These are phyloP conservation scores for Sordariomycetes sp. DNA, from an alignment of 2,329 filamentous ascomycete genomes.

Conservation along the genomic window DNA sequence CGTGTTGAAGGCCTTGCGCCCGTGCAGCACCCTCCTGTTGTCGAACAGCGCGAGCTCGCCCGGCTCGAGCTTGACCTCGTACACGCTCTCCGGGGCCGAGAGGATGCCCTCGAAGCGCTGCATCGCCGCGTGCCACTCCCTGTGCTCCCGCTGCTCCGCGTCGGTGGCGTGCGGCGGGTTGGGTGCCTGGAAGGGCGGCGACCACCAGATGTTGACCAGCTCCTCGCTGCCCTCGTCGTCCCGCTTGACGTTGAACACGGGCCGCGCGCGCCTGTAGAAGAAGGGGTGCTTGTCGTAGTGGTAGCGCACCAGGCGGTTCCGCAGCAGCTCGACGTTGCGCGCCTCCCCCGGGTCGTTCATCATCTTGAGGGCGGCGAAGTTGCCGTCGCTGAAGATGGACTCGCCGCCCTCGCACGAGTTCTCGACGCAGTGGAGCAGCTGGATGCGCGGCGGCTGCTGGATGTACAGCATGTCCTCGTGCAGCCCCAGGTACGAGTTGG, in stretches of 20 bases:
- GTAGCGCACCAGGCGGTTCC: conserved; percentile 41
- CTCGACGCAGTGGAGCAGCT: conserved; percentile 80
- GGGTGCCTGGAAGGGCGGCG: conserved; percentile 67
- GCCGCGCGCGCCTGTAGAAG: conserved; percentile 48
- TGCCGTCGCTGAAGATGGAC: conserved; percentile 75
- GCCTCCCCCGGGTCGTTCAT: conserved; percentile 5
- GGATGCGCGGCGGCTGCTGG: conserved; percentile 64
- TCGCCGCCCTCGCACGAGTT: conserved; percentile 73
- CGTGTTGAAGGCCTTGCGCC: conserved; percentile 63
- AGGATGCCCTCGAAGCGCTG: conserved; percentile 47
- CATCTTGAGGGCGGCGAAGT: conserved; percentile 43
- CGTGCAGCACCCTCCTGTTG: conserved; percentile 78
- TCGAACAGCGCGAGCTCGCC: conserved; percentile 93
- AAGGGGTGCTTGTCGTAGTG: conserved; percentile 59
- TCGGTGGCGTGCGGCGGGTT: conserved; percentile 18
- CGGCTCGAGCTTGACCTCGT: conserved; percentile 61
- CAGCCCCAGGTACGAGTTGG: conserved; percentile 67
- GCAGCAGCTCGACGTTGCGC: conserved; percentile 25
- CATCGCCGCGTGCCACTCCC: conserved; percentile 36
- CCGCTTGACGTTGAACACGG: conserved; percentile 33
- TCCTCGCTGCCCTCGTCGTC: conserved; percentile 5
- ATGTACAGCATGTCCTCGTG: conserved; percentile 95
- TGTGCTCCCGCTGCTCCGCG: conserved; percentile 11
- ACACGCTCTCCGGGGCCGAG: conserved; percentile 46
- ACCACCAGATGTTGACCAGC: conserved; percentile 42